Conservation (phyloP, 139 green algal genomes). For the Chlorella sp. region DNA sequence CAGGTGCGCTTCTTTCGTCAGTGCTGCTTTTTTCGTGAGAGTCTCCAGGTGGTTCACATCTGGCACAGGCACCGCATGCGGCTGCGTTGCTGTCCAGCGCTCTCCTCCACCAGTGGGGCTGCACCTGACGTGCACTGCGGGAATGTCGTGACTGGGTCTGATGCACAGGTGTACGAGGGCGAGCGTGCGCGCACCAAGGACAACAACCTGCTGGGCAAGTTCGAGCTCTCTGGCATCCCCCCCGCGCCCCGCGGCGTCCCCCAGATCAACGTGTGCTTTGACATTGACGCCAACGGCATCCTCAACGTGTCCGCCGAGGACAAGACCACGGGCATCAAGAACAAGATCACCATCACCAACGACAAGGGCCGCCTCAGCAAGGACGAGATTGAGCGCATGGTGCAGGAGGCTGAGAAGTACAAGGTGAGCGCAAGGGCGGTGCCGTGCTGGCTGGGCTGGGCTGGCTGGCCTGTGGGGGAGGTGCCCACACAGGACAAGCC, state of each 20-base stretch:
- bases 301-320: conserved; percentile 97
- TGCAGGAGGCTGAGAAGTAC: conserved; percentile 94
- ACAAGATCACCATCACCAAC: conserved; percentile 99
- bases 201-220: conserved; percentile 98
- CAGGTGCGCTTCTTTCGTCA: conserved; percentile 63
- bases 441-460: too few species aligned
- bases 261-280: conserved; percentile 95
- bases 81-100: too few species aligned
- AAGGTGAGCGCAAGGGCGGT: conserved; percentile 80
- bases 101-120: too few species aligned
- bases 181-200: conserved; percentile 89
- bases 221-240: conserved; percentile 95
- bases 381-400: conserved; percentile 99
- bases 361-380: conserved; percentile 97
- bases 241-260: conserved; percentile 93
- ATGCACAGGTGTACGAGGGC: conserved; percentile 36
- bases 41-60: too few species aligned
- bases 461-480: too few species aligned
- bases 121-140: too few species aligned
- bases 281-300: conserved; percentile 99
- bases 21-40: too few species aligned
- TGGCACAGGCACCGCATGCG: too few species aligned
- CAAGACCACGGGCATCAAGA: conserved; percentile 92
- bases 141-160: neutral
- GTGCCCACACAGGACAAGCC: too few species aligned